phyloP scores from a whole-genome alignment of 768 basidiomycete species.

The Neoboletus magnificus region DNA sequence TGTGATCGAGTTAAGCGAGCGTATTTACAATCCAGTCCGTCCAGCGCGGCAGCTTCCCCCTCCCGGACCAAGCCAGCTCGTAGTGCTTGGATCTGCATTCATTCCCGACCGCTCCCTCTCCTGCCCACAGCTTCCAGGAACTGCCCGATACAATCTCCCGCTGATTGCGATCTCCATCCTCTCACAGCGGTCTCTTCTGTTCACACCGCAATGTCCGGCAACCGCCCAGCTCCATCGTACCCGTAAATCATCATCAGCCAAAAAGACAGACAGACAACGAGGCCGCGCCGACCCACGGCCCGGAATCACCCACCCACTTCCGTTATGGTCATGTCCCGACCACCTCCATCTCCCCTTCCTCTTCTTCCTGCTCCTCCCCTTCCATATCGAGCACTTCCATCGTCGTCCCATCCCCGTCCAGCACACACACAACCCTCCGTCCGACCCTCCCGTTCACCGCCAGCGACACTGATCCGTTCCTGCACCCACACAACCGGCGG shows the following conservation, averaged over 20 bases:
- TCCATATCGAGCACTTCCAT: conserved; percentile 80
- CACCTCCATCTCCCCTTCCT: conserved; percentile 32
- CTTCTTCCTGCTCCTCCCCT: conserved; percentile 50
- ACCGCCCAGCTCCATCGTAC: conserved; percentile 21
- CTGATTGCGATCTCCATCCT: conserved; percentile 21
- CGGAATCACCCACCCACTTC: conserved; percentile 9
- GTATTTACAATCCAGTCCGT: conserved; percentile 37
- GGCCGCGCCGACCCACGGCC: conserved; percentile 23
- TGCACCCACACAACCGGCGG: conserved; percentile 53
- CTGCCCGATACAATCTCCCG: conserved; percentile 24
- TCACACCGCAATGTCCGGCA: conserved; percentile 46
- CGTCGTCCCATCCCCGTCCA: conserved; percentile 58
- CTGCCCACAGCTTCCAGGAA: conserved; percentile 31
- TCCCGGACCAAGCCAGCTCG: background rate
- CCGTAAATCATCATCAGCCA: conserved; percentile 21
- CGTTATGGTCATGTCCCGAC: conserved; percentile 20
- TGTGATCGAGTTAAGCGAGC: conserved; percentile 38
- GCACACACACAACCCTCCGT: conserved; percentile 71
- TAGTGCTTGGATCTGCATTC: conserved; percentile 31
- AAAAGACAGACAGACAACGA: conserved; percentile 24
- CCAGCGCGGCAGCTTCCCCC: conserved; percentile 20
- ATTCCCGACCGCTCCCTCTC: conserved; percentile 30
- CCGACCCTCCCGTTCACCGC: conserved; percentile 74
- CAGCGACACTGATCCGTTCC: conserved; percentile 50
- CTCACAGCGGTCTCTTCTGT: conserved; percentile 7